Evolutionary conservation across 495 filamentous ascomycete species (phyloP), one percentile per base, ranked within the genome.

Genomic region (Aspergillus nidulans): DNA sequence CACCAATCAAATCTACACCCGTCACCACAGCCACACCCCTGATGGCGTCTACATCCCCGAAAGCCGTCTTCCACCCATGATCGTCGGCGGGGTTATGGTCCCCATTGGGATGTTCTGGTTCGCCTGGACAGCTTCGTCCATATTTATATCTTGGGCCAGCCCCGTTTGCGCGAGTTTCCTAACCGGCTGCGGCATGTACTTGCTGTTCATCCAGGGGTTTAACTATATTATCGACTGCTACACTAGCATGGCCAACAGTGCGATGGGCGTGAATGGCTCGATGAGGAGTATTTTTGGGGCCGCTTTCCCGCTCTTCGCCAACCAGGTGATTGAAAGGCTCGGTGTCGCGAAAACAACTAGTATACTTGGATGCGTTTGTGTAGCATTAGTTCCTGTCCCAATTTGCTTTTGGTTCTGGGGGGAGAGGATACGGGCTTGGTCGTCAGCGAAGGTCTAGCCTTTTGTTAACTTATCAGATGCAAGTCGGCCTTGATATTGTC

Each of bases 251-350:
- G 89, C 89, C 3, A 89, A 90, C 0, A 87, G 83, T 0, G 88
- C 88, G 1, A 72, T 95, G 13, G 90, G 90, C 1, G 87, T 88
- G 32, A 91, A 88, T 68, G 77, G 84, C 13, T 81, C 91, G 1
- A 69, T 92, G 43, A 77, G 83, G 47, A 81, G 78, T 4, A 36
- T 73, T 16, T 91, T 92, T 64, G 90, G 90, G 59, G 85, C 88
- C n/a, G 85, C 80, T 0, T 92, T 95, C 73, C 90, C 90, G 3
- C 76, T 95, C 0, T 94, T 95, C 75, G 92, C 89, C 3, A 81
- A 77, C 0, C 73, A 86, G 49, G 88, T 94, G 86, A 92, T 88
- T 67, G 25, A 74, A 4, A 74, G 82, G 62, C 78, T 95, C 2
- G 89, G 89, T 52, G 83, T 87, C 55, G 86, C 92, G 73, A 92